Base-by-base conservation (phyloP, 2,329 filamentous ascomycete species). In the Phyllosticta citrichinensis region DNA sequence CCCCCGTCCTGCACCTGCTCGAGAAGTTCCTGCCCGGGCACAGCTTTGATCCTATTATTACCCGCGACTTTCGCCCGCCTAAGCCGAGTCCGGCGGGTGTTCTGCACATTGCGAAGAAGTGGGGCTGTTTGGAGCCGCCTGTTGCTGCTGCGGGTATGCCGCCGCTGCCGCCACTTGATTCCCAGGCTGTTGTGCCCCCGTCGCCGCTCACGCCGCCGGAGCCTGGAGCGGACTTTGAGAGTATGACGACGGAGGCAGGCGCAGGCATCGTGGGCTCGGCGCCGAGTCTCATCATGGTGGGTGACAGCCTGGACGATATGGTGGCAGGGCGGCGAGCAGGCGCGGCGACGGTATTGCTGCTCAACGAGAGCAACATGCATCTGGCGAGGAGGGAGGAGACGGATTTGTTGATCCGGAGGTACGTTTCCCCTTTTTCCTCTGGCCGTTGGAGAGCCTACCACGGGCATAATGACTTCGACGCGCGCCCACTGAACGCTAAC, bases 51-150 rank as follows among this genome's bases (percentile, higher is more conserved):
- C 93, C 92, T 5, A 85, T 97, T 66, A 80, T 97, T 50, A 97
- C 92, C 8, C 82, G 93, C 11, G 91, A 91, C 61, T 94, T 91
- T 74, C 80, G 78, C 53, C 91, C 84, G 47, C 89, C 92, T 8
- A 97, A 97, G 74, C 93, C 93, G 0, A 83, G 91, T 67, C 93
- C 93, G 1, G 91, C 89, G 0, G 92, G 91, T 0, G 91, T 97
- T 60, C 70, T 95, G 71, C 88, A 94, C 72, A 96, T 97, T 66
- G 91, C 91, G 0, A 79, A 82, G 64, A 76, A 79, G 62, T 96
- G 92, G 92, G 86, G 83, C 0, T 40, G 33, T 40, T 50, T 63
- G 17, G 30, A n/a, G 33, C 9, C 11, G 11, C 11, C 33, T 5
- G 33, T 40, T 12, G 33, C 40, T 14, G 33, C 9, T 17, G 33